phyloP scores from a whole-genome alignment of 2,329 filamentous ascomycete species.

The Neonectria ditissima region DNA sequence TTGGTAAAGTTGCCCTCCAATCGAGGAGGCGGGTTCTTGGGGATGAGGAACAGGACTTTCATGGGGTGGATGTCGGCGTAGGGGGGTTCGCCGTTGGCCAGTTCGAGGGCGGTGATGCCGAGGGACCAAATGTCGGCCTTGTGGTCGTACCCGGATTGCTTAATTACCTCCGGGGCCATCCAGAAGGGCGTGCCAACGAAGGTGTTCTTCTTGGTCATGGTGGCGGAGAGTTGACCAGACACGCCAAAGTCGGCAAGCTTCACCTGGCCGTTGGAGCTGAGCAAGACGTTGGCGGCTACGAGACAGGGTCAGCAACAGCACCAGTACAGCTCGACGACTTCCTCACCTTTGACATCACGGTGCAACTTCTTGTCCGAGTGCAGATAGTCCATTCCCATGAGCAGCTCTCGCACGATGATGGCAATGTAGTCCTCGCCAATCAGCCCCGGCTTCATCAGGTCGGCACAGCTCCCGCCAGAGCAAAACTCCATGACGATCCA shows the following conservation, averaged over 20 bases:
- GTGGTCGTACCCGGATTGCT: conserved; percentile 97
- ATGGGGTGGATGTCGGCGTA: conserved; percentile 98
- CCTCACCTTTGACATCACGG: conserved; percentile 89
- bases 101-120: conserved; percentile 91
- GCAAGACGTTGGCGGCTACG: conserved; percentile 89
- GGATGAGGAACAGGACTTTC: conserved; percentile 97
- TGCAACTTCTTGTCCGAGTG: conserved; percentile 97
- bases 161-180: conserved; percentile 99
- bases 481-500: conserved; percentile 99
- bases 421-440: conserved; percentile 97
- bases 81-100: conserved; percentile 92
- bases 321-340: neutral
- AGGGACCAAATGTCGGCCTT: conserved; percentile 99
- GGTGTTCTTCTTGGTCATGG: conserved; percentile 99
- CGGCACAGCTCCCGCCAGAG: conserved; percentile 94
- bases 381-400: conserved; percentile 91
- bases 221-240: conserved; percentile 93
- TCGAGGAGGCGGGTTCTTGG: conserved; percentile 89
- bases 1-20: conserved; percentile 86
- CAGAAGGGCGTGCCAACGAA: conserved; percentile 99
- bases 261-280: conserved; percentile 92
- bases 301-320: neutral
- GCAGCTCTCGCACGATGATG: conserved; percentile 90
- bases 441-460: conserved; percentile 92
- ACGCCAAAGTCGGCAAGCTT: conserved; percentile 98